A percentile compares a stretch with the other conserved stretches of the same genome.
Conservation (phyloP, 2,329 filamentous ascomycete species). For the Arachnomyces sp. region DNA sequence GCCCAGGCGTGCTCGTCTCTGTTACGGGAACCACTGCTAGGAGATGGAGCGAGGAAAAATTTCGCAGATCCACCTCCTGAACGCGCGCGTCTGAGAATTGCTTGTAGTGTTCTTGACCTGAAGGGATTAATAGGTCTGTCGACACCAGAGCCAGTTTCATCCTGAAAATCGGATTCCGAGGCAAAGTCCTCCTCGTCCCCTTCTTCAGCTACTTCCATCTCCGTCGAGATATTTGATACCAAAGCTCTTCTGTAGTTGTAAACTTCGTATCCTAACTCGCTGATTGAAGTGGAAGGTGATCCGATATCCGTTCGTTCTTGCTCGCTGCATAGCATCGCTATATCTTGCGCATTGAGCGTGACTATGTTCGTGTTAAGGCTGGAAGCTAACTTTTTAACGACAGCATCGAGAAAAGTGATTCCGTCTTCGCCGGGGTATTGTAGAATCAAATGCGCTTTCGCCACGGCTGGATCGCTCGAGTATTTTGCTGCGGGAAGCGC, state of each 20-base stretch:
- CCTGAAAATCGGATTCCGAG: slow-evolving; percentile 21
- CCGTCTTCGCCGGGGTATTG: slow-evolving; percentile 52
- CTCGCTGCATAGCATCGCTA: slow-evolving; percentile 36
- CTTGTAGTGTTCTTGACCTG: slow-evolving; percentile 13
- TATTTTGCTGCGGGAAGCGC: slow-evolving; percentile 32
- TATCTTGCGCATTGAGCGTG: slow-evolving; percentile 39
- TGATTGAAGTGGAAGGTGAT: slow-evolving; percentile 25
- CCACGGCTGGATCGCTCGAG: slow-evolving; percentile 37
- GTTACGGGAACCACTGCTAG: slow-evolving; percentile 8
- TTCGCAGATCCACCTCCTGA: too few relatives aligned
- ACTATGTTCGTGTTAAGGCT: slow-evolving; percentile 42
- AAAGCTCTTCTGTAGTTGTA: slow-evolving; percentile 31
- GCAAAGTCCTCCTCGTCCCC: slow-evolving; percentile 37
- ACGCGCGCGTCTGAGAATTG: too few relatives aligned
- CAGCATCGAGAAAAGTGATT: slow-evolving; percentile 46
- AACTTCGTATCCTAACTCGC: slow-evolving; percentile 48
- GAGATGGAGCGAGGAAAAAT: slow-evolving; percentile 4
- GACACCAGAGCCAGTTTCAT: slow-evolving; percentile 9
- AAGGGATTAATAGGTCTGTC: background rate
- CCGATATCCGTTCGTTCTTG: slow-evolving; percentile 31
- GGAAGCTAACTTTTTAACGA: slow-evolving; percentile 57
- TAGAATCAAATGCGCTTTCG: slow-evolving; percentile 50
- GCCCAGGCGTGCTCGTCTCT: slow-evolving; percentile 25
- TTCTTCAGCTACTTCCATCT: slow-evolving; percentile 39
- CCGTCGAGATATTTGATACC: slow-evolving; percentile 17